phyloP scores from a whole-genome alignment of 2,329 filamentous ascomycete species.

The Exserohilum turcica region DNA sequence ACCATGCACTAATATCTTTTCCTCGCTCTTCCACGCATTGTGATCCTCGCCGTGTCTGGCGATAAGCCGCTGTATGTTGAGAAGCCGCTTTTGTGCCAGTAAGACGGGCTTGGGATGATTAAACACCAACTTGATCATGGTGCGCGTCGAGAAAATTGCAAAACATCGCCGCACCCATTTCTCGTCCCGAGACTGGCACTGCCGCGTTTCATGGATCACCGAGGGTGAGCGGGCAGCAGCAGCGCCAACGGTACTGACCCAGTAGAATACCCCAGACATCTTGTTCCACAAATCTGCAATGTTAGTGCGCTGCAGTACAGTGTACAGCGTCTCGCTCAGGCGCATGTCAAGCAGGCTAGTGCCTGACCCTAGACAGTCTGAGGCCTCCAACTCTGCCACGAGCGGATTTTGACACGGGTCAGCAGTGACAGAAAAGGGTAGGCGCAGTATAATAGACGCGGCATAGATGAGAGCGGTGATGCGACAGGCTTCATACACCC shows the following conservation, averaged over 20 bases:
- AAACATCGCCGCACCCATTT: conserved; percentile 35
- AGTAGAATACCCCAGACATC: conserved; percentile 45
- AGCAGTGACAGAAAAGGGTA: conserved; percentile 38
- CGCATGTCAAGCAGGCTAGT: conserved; percentile 10
- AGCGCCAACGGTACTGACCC: conserved; percentile 39
- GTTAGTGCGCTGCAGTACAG: conserved; percentile 31
- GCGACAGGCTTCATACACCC: conserved; percentile 44
- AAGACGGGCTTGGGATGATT: conserved; percentile 34
- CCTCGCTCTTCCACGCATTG: background rate
- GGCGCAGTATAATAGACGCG: conserved; percentile 31
- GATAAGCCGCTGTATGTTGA: conserved; percentile 37
- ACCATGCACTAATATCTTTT: no score
- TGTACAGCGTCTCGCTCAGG: conserved; percentile 29
- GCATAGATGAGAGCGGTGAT: conserved; percentile 43
- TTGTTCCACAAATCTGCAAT: conserved; percentile 36
- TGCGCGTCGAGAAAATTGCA: conserved; percentile 36
- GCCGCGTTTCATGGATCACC: background rate
- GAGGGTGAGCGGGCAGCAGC: conserved; percentile 32
- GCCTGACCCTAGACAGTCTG: background rate
- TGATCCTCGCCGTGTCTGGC: conserved; percentile 5
- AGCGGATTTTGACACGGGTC: conserved; percentile 22
- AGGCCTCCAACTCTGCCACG: conserved; percentile 4
- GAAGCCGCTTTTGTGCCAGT: conserved; percentile 30
- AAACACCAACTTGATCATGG: conserved; percentile 34
- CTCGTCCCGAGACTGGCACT: background rate